Evolutionary conservation across 106 monocot genomes (phyloP).

Genomic region (Hemerocallis citrina): DNA sequence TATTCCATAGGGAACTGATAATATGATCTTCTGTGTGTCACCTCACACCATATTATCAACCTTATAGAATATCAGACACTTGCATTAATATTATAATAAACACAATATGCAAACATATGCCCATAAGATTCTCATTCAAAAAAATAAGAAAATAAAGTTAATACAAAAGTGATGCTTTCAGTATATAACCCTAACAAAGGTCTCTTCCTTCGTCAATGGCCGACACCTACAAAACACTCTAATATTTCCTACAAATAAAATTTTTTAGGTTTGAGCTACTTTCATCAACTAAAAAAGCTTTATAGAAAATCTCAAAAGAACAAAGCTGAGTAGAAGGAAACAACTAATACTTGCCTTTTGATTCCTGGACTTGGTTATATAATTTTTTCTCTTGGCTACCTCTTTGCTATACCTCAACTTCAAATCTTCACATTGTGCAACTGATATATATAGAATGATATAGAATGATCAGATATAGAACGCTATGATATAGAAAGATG

Average conservation of each 20-base stretch:
- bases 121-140: no score
- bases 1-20: no score
- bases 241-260: conserved; percentile 66
- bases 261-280: neutral
- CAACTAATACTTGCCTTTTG: conserved; percentile 43
- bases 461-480: no score
- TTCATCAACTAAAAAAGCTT: neutral
- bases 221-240: conserved; percentile 94
- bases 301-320: neutral
- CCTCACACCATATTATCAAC: no score
- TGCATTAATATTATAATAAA: no score
- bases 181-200: no score
- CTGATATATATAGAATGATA: conserved; percentile 23
- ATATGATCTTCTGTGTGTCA: no score
- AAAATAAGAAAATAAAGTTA: no score
- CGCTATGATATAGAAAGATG: conserved; percentile 2
- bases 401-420: conserved; percentile 74
- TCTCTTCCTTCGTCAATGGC: conserved; percentile 65
- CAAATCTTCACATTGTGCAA: conserved; percentile 66
- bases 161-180: no score
- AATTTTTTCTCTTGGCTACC: conserved; percentile 61
- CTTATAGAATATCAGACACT: no score
- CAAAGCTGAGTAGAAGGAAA: neutral
- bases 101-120: no score
- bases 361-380: conserved; percentile 71